These are phyloP conservation scores for Polytrichum commune DNA, from an alignment of 225 moss, liverwort and hornwort genomes.

Conservation along the genomic window DNA sequence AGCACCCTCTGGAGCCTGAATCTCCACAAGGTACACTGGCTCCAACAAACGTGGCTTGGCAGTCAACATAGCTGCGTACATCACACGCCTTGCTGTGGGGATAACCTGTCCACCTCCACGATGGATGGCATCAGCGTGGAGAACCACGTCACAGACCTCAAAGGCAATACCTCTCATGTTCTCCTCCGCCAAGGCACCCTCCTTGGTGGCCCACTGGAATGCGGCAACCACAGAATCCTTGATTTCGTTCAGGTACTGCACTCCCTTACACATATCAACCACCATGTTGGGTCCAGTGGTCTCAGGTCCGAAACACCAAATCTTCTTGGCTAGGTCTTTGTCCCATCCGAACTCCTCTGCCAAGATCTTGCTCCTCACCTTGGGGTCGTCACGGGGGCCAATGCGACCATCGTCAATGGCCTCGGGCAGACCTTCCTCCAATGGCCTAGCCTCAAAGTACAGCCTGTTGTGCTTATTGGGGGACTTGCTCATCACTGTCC, in stretches of 20 bases:
- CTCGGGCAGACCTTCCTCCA: slow-evolving; percentile 22
- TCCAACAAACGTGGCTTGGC: slow-evolving; percentile 18
- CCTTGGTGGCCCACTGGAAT: slow-evolving; percentile 22
- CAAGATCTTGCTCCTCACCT: slow-evolving; percentile 20
- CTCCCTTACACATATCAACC: slow-evolving; percentile 29
- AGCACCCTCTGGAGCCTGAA: slow-evolving; percentile 28
- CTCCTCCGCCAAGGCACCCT: slow-evolving; percentile 21
- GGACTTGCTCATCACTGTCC: slow-evolving; percentile 27
- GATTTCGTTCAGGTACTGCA: slow-evolving; percentile 24
- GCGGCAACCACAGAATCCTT: slow-evolving; percentile 21
- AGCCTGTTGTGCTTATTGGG: slow-evolving; percentile 23
- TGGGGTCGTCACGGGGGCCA: slow-evolving; percentile 11
- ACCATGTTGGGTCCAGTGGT: slow-evolving; percentile 27
- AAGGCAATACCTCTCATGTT: slow-evolving; percentile 25
- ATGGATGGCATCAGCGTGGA: slow-evolving; percentile 17
- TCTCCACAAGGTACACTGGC: slow-evolving; percentile 21
- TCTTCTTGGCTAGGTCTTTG: slow-evolving; percentile 20
- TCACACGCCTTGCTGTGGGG: slow-evolving; percentile 18
- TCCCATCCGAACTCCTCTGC: slow-evolving; percentile 28
- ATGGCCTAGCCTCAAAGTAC: slow-evolving; percentile 18
- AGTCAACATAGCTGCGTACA: slow-evolving; percentile 18
- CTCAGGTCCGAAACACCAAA: slow-evolving; percentile 26
- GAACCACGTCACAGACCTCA: slow-evolving; percentile 19
- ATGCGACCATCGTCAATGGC: slow-evolving; percentile 17
- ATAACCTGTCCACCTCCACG: slow-evolving; percentile 21